Percentiles rank a stretch among this genome's conserved stretches.
phyloP scores from a whole-genome alignment of 2,329 filamentous ascomycete species.

The Phialocephala subalpina region DNA sequence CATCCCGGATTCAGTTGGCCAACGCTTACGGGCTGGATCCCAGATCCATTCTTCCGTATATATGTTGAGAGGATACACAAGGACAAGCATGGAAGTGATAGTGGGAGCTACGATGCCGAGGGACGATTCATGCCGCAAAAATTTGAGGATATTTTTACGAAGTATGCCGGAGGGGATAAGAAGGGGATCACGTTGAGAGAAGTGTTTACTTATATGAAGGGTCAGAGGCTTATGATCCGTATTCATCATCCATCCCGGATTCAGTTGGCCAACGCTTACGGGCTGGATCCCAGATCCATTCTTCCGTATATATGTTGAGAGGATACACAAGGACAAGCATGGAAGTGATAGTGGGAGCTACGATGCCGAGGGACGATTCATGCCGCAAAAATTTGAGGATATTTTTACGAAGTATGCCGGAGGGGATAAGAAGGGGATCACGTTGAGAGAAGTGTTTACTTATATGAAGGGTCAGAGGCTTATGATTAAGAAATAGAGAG shows the following conservation, averaged over 20 bases:
- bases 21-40: conserved; percentile 50
- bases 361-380: conserved; percentile 57
- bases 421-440: conserved; percentile 47
- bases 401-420: conserved; percentile 58
- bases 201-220: conserved; percentile 47
- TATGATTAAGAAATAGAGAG: conserved; percentile 44
- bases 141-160: conserved; percentile 59
- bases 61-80: conserved; percentile 44
- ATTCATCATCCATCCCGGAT: conserved; percentile 58
- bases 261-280: conserved; percentile 56
- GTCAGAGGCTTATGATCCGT: conserved; percentile 50
- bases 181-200: conserved; percentile 50
- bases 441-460: conserved; percentile 45
- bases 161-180: conserved; percentile 50
- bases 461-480: conserved; percentile 51
- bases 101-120: conserved; percentile 55
- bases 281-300: conserved; percentile 52
- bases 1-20: conserved; percentile 58
- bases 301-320: conserved; percentile 46
- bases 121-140: conserved; percentile 57
- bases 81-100: conserved; percentile 55
- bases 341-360: conserved; percentile 56
- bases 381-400: conserved; percentile 59
- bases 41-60: conserved; percentile 51
- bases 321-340: conserved; percentile 50